phyloP scores from a whole-genome alignment of 23 red algal species.

The Agarophyton chilense region DNA sequence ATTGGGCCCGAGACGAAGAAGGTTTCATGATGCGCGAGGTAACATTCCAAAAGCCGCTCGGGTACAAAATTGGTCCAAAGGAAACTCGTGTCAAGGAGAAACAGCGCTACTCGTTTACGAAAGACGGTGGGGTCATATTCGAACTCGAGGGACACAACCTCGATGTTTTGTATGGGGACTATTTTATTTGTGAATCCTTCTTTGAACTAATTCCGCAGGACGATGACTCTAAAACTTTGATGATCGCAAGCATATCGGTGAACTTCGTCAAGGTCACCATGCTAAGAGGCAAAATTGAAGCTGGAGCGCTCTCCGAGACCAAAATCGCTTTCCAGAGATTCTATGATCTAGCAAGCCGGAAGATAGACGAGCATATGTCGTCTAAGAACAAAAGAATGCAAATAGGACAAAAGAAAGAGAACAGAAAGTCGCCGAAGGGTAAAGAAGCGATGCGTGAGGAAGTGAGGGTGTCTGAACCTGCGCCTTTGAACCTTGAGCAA shows the following conservation, averaged over 20 bases:
- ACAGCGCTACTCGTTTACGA: slow-evolving; percentile 65
- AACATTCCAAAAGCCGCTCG: slow-evolving; percentile 41
- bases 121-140: slow-evolving; percentile 44
- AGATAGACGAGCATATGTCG: slow-evolving; percentile 13
- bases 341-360: slow-evolving; percentile 24
- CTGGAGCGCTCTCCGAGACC: slow-evolving; percentile 50
- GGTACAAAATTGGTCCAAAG: slow-evolving; percentile 70
- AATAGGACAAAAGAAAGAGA: neutral
- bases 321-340: slow-evolving; percentile 48
- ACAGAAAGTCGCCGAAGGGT: neutral
- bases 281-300: slow-evolving; percentile 65
- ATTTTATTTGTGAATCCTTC: slow-evolving; percentile 58
- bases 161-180: slow-evolving; percentile 64
- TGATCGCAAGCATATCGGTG: slow-evolving; percentile 53
- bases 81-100: slow-evolving; percentile 68
- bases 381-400: neutral
- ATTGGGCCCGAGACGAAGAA: slow-evolving; percentile 48
- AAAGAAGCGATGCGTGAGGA: neutral
- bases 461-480: neutral
- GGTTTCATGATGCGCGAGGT: slow-evolving; percentile 63
- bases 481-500: slow-evolving; percentile 6
- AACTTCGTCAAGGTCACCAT: slow-evolving; percentile 54
- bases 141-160: slow-evolving; percentile 60
- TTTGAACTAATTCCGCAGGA: slow-evolving; percentile 62
- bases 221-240: slow-evolving; percentile 45